phyloP scores from a whole-genome alignment of 768 basidiomycete species.

The Suillus clintonianus region DNA sequence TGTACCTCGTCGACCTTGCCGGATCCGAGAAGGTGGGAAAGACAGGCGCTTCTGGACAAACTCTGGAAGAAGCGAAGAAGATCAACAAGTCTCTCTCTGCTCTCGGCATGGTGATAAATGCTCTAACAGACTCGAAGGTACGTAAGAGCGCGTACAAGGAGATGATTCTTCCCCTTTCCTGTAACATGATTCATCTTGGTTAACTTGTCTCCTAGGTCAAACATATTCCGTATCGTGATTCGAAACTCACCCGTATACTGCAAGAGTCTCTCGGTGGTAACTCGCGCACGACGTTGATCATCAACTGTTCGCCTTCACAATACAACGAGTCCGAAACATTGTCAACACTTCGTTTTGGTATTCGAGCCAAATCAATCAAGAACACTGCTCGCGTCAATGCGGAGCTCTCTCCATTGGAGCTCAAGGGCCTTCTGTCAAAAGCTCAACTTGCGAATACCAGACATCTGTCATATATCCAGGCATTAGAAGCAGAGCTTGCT shows the following conservation, averaged over 20 bases:
- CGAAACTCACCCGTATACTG: constrained; percentile 96
- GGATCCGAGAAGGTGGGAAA: constrained; percentile 99
- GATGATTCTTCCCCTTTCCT: background rate
- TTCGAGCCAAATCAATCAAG: constrained; percentile 99
- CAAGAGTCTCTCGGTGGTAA: constrained; percentile 98
- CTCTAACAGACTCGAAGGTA: constrained; percentile 94
- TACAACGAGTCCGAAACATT: constrained; percentile 98
- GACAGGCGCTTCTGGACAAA: constrained; percentile 98
- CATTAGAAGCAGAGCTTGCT: constrained; percentile 88
- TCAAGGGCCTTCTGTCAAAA: constrained; percentile 89
- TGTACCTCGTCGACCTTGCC: constrained; percentile 97
- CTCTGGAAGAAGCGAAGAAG: constrained; percentile 99
- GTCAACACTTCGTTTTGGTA: constrained; percentile 97
- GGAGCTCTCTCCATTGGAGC: constrained; percentile 93
- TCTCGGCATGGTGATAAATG: constrained; percentile 99
- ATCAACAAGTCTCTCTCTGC: constrained; percentile 99
- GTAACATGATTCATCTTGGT: constrained; percentile 5
- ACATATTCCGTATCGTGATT: constrained; percentile 98
- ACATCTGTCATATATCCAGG: constrained; percentile 83
- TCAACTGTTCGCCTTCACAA: constrained; percentile 97
- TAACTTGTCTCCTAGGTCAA: constrained; percentile 61
- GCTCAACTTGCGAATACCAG: constrained; percentile 83
- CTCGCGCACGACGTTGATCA: constrained; percentile 95
- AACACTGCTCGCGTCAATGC: constrained; percentile 98
- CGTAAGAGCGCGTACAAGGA: constrained; percentile 18